Evolutionary conservation across 768 basidiomycete genomes (phyloP).

Genomic region (Boletus coccyginus): DNA sequence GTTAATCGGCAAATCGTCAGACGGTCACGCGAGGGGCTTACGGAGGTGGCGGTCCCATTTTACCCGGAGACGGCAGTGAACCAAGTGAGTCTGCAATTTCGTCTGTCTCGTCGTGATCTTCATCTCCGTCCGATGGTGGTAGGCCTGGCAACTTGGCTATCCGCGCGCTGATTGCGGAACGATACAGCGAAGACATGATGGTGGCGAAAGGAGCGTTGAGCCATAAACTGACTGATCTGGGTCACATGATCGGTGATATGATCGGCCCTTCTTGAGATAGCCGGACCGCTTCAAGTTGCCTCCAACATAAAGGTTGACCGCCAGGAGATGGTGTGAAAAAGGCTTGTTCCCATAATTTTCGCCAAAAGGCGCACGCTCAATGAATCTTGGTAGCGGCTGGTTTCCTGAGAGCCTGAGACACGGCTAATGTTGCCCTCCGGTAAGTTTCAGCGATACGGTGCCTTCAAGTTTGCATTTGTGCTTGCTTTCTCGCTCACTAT

Average conservation of each 20-base stretch:
- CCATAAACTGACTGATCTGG: neutral
- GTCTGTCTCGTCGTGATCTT: constrained; percentile 38
- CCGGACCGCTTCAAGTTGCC: too few relatives aligned
- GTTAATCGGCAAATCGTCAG: constrained; percentile 12
- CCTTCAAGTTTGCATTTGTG: too few relatives aligned
- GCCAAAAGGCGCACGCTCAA: too few relatives aligned
- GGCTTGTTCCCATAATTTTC: too few relatives aligned
- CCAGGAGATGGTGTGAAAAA: too few relatives aligned
- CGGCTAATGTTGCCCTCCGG: too few relatives aligned
- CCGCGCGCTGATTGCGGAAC: constrained; percentile 73
- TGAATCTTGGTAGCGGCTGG: too few relatives aligned
- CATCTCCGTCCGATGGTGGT: constrained; percentile 43
- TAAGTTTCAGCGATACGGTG: too few relatives aligned
- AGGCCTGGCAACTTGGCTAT: constrained; percentile 69
- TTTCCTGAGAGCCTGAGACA: too few relatives aligned
- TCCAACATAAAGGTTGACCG: too few relatives aligned
- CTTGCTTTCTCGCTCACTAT: too few relatives aligned
- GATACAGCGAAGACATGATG: constrained; percentile 68
- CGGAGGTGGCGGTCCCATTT: constrained; percentile 63
- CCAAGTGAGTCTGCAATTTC: constrained; percentile 61
- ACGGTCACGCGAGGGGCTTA: constrained; percentile 35
- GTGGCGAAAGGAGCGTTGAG: neutral
- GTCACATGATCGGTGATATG: constrained; percentile 1
- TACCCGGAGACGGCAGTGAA: constrained; percentile 46
- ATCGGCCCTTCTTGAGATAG: too few relatives aligned